Base-by-base conservation (phyloP, 2,329 filamentous ascomycete species). In the Purpureocillium lavendulum region DNA sequence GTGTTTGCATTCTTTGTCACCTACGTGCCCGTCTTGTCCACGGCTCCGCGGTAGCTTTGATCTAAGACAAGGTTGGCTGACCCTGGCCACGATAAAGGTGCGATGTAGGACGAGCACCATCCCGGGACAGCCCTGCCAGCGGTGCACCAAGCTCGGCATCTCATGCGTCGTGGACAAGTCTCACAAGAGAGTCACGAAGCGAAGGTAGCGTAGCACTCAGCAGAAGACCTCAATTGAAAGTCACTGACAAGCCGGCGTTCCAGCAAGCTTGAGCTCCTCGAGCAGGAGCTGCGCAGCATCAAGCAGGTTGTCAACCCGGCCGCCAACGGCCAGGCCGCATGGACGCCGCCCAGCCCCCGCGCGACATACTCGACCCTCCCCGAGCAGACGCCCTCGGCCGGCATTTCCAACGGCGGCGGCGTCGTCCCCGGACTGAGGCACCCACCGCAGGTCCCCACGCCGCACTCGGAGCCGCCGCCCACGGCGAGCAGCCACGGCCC, bases 261-360 rank as follows among this genome's bases (percentile, higher is more conserved):
- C 35, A 75, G 73, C 48, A 76, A 77, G 50, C 58, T 77, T 3
- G 73, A 77, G 45, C 67, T 72, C 44, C 58, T 76, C 4, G 71
- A 70, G 37, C 67, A 71, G 43, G 72, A 75, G 50, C 65, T 76
- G n/a, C 66, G 62, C 45, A 70, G 58, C 50, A 75, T 75, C 49
- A 74, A 73, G 48, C 64, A 74, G 46, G 69, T 65, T 33, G 72
- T 77, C 32, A 55, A 60, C 12, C 56, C 51, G 15, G 46, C 39
- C 31, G 42, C 17, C 16, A 45, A 47, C 4, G 39, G 41, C 26
- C 52, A 52, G 2, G 16, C 47, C 11, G 35, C 48, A 18, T 56
- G 53, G 52, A 52, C 55, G 28, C 53, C 57, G 9, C 46, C 59
- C 10, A 54, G 52, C 35, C 52, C 58, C 5, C 51, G 52, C 4